Evolutionary conservation across 2,329 filamentous ascomycete genomes (phyloP).

Genomic region (Cadophora luteo-olivacea): DNA sequence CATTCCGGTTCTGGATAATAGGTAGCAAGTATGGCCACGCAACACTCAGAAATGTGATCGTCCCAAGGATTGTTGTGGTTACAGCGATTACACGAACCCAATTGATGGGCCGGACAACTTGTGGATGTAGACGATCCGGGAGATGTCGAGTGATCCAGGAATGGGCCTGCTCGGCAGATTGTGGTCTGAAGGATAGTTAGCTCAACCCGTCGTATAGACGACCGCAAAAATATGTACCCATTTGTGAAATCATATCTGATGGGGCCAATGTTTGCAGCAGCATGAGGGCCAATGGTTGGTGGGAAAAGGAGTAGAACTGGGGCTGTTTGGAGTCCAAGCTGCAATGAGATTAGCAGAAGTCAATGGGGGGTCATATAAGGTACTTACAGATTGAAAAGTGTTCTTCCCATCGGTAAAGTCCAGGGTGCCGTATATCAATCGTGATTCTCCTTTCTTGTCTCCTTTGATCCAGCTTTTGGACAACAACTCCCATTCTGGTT

Average conservation of each 20-base stretch:
- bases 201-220: not conserved
- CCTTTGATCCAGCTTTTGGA: conserved; percentile 87
- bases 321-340: conserved; percentile 94
- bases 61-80: conserved; percentile 72
- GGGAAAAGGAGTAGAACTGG: conserved; percentile 89
- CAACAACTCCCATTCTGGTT: conserved; percentile 91
- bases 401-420: conserved; percentile 87
- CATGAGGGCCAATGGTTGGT: conserved; percentile 82
- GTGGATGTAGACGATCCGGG: conserved; percentile 77
- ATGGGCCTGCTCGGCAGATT: conserved; percentile 79
- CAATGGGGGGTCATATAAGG: conserved; percentile 5
- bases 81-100: conserved; percentile 76
- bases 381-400: conserved; percentile 81
- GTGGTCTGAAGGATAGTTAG: conserved; percentile 58
- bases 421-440: conserved; percentile 80
- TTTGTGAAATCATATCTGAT: conserved; percentile 83
- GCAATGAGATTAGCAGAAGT: conserved; percentile 25
- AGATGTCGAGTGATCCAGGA: conserved; percentile 81
- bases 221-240: conserved; percentile 61
- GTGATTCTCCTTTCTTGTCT: conserved; percentile 75
- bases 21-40: conserved; percentile 82
- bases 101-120: conserved; percentile 85
- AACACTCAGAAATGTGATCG: conserved; percentile 71
- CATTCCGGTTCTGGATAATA: conserved; percentile 84
- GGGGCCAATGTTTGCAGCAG: conserved; percentile 71